These are phyloP conservation scores for Pyrenophora seminiperda DNA, from an alignment of 2,329 filamentous ascomycete genomes.

Conservation along the genomic window DNA sequence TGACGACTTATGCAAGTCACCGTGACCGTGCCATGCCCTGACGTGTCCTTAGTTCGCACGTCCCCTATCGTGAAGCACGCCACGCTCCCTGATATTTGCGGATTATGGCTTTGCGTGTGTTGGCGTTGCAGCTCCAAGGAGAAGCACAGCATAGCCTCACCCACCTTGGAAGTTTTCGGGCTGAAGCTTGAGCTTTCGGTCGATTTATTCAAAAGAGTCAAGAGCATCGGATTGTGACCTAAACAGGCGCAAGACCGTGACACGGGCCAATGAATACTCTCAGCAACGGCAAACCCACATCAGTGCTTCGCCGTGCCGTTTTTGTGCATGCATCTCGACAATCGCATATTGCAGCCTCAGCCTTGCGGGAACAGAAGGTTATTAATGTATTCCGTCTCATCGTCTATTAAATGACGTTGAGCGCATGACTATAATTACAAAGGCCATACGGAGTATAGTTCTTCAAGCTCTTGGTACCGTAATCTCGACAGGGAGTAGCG, in stretches of 20 bases:
- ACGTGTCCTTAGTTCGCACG: slow-evolving; percentile 13
- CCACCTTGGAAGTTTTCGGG: no score
- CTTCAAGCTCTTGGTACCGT: slow-evolving; percentile 14
- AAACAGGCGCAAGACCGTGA: no score
- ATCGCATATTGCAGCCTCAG: not conserved
- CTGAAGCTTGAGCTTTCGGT: not conserved
- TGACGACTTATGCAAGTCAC: slow-evolving; percentile 17
- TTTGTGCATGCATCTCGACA: no score
- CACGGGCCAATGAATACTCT: no score
- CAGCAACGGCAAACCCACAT: no score
- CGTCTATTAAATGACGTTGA: slow-evolving; percentile 10
- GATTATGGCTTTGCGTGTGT: not conserved
- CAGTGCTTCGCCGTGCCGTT: no score
- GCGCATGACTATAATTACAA: slow-evolving; percentile 33
- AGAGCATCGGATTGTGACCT: not conserved
- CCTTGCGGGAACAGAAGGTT: slow-evolving; percentile 18
- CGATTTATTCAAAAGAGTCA: slow-evolving; percentile 3
- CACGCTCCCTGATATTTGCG: slow-evolving; percentile 14
- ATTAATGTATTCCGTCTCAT: slow-evolving; percentile 24
- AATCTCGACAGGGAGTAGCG: slow-evolving; percentile 21
- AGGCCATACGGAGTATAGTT: slow-evolving; percentile 17
- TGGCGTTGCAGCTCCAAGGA: not conserved
- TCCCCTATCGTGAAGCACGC: slow-evolving; percentile 14
- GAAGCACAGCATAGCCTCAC: no score
- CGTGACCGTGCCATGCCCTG: slow-evolving; percentile 14